These are phyloP conservation scores for Pythium grandisporangium DNA, from an alignment of 352 stramenopile species.

Conservation along the genomic window DNA sequence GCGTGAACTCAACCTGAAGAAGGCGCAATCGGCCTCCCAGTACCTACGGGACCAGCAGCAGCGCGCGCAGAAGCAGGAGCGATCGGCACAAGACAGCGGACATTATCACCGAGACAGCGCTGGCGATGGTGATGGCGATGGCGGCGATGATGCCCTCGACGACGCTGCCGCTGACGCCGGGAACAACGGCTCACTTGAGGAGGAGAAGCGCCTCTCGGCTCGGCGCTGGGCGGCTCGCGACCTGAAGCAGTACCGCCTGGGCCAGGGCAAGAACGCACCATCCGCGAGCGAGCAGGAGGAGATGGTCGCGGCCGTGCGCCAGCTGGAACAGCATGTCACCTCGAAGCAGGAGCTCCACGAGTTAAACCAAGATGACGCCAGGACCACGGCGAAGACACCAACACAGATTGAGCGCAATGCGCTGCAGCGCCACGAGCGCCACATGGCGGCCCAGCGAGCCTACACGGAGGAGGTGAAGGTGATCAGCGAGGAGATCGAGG, in stretches of 20 bases:
- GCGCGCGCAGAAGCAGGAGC: slow-evolving; percentile 11
- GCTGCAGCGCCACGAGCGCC: slow-evolving; percentile 35
- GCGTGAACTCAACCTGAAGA: slow-evolving; percentile 36
- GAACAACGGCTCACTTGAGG: no score
- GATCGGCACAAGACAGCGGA: slow-evolving; percentile 10
- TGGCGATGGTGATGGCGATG: not conserved
- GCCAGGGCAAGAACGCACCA: slow-evolving; percentile 9
- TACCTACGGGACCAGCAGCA: slow-evolving; percentile 40
- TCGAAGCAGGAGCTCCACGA: slow-evolving; percentile 5
- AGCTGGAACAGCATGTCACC: slow-evolving; percentile 36
- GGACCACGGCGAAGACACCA: not conserved
- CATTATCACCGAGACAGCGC: no score
- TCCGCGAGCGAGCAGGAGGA: slow-evolving; percentile 26
- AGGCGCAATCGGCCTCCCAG: slow-evolving; percentile 23
- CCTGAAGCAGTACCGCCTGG: slow-evolving; percentile 15
- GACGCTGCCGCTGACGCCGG: not conserved
- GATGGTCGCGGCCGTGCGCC: slow-evolving; percentile 37
- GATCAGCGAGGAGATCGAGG: slow-evolving; percentile 58
- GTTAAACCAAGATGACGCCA: slow-evolving; percentile 2
- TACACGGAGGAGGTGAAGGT: slow-evolving; percentile 42
- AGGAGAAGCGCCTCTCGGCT: no score
- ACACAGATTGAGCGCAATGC: slow-evolving; percentile 54
- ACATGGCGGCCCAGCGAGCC: slow-evolving; percentile 35
- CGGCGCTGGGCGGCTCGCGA: no score
- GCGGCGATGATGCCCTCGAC: slow-evolving; percentile 5